These are phyloP conservation scores for Lipomyces chichibuensis DNA, from an alignment of 805 yeast species.

Conservation along the genomic window DNA sequence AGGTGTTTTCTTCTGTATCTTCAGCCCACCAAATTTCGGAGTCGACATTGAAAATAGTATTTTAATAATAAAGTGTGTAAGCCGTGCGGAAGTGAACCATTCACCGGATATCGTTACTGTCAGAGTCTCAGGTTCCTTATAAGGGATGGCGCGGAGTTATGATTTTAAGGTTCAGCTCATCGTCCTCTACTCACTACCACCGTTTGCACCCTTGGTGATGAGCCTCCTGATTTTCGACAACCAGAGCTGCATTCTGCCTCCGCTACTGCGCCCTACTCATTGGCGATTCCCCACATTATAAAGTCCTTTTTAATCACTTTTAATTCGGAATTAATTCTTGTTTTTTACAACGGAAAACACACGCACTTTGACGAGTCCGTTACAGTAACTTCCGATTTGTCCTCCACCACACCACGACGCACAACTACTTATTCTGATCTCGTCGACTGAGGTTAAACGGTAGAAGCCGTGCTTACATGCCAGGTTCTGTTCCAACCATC, in stretches of 20 bases:
- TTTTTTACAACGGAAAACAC: background rate
- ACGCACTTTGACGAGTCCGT: background rate
- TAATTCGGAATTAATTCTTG: background rate
- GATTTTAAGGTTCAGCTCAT: background rate
- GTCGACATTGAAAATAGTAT: background rate
- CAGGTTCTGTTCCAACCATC: constrained; percentile 64
- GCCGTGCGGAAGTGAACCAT: background rate
- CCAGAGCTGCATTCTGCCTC: background rate
- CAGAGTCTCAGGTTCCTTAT: background rate
- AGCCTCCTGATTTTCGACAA: background rate
- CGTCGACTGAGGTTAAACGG: background rate
- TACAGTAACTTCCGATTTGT: background rate
- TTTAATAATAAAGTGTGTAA: background rate
- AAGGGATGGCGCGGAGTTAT: background rate
- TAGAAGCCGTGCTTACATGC: constrained; percentile 12
- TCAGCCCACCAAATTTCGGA: constrained; percentile 12
- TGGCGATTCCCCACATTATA: too few relatives aligned
- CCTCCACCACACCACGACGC: background rate
- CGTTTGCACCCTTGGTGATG: background rate
- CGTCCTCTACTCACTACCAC: background rate
- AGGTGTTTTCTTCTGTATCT: constrained; percentile 12
- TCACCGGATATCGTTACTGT: background rate
- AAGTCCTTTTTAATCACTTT: too few relatives aligned
- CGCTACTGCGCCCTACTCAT: too few relatives aligned
- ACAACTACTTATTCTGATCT: background rate